Evolutionary conservation across 805 yeast species (phyloP).

Genomic region (Pichia nanzhaoensis): DNA sequence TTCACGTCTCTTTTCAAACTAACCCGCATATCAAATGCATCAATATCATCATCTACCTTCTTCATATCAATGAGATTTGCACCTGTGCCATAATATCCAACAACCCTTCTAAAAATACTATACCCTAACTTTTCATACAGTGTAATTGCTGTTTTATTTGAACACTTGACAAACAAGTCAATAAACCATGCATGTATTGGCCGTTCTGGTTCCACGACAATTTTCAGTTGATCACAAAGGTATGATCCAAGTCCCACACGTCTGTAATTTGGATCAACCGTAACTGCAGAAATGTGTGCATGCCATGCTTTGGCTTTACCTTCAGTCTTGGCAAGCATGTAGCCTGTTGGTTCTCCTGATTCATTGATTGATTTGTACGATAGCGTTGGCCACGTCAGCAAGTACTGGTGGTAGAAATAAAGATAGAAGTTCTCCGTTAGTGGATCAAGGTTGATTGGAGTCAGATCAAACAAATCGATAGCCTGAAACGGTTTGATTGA

Average conservation of each 20-base stretch:
- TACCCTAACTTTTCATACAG: slow-evolving; percentile 86
- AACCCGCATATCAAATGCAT: slow-evolving; percentile 86
- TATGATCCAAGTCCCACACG: slow-evolving; percentile 80
- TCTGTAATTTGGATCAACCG: slow-evolving; percentile 76
- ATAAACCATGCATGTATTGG: slow-evolving; percentile 79
- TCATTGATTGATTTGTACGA: slow-evolving; percentile 63
- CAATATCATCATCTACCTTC: slow-evolving; percentile 55
- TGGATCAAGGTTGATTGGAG: slow-evolving; percentile 76
- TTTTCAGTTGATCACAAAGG: slow-evolving; percentile 66
- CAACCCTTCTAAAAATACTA: slow-evolving; percentile 75
- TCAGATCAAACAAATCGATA: slow-evolving; percentile 68
- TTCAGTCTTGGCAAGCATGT: slow-evolving; percentile 96
- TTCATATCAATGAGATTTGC: slow-evolving; percentile 25
- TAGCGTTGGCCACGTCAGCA: slow-evolving; percentile 81
- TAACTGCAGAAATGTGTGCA: slow-evolving; percentile 93
- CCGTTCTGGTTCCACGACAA: slow-evolving; percentile 54
- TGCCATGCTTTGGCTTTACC: slow-evolving; percentile 88
- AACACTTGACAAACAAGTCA: slow-evolving; percentile 87
- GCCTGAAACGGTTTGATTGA: slow-evolving; percentile 84
- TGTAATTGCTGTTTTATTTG: slow-evolving; percentile 70
- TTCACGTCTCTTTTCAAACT: slow-evolving; percentile 51
- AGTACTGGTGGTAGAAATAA: slow-evolving; percentile 76
- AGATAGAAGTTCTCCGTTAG: slow-evolving; percentile 88
- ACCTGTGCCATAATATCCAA: slow-evolving; percentile 67
- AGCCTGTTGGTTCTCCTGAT: slow-evolving; percentile 44